A percentile compares a stretch with the other conserved stretches of the same genome.
Evolutionary conservation across 1,284 basidiomycete species (phyloP).

Genomic region (Ceratobasidium sp.): DNA sequence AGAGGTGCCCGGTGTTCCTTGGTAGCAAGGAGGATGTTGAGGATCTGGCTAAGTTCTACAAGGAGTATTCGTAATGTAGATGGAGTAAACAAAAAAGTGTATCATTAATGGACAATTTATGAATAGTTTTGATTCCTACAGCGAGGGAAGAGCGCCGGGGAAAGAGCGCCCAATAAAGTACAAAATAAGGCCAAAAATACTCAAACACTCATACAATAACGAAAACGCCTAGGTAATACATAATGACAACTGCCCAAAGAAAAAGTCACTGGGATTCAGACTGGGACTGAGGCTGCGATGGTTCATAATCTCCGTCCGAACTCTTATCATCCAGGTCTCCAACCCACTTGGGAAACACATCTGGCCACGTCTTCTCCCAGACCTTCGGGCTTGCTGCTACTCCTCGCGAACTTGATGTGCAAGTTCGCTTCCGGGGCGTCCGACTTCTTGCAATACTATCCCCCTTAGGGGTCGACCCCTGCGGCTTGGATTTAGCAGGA

Average conservation of each 20-base stretch:
- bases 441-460: background rate
- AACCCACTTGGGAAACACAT: constrained; percentile 30
- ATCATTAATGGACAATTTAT: constrained; percentile 31
- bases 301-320: constrained; percentile 33
- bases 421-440: constrained; percentile 21
- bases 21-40: constrained; percentile 94
- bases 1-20: constrained; percentile 93
- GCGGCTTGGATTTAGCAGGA: background rate
- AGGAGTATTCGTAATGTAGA: constrained; percentile 48
- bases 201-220: background rate
- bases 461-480: background rate
- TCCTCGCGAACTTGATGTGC: background rate
- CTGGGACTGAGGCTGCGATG: constrained; percentile 14
- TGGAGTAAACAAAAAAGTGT: background rate
- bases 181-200: background rate
- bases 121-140: background rate
- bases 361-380: constrained; percentile 41
- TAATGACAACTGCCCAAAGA: background rate
- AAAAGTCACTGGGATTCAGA: background rate
- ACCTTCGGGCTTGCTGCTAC: constrained; percentile 20
- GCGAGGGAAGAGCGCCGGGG: background rate
- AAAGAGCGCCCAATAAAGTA: background rate
- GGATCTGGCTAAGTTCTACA: constrained; percentile 88
- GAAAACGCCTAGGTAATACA: background rate
- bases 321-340: constrained; percentile 10